Percentiles rank a stretch among this genome's conserved stretches.
Evolutionary conservation across 257 asterid genomes (phyloP).

Genomic region (Solanum pinnatisectum): DNA sequence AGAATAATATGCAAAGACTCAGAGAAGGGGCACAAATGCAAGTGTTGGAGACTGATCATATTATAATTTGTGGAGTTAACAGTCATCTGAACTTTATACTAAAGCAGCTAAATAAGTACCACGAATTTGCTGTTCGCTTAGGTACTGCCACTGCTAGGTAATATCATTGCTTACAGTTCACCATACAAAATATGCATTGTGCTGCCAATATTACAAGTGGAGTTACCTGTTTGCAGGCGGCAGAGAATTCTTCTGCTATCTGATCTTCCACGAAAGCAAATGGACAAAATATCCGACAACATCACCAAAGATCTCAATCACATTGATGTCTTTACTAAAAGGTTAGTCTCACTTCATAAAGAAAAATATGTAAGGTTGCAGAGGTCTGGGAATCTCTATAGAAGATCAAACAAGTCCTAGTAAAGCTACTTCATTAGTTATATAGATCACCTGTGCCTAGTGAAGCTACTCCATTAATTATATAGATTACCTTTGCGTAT

Average conservation of each 20-base stretch:
- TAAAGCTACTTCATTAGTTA: background rate
- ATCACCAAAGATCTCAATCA: slow-evolving; percentile 83
- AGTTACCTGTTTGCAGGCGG: slow-evolving; percentile 44
- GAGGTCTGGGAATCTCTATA: background rate
- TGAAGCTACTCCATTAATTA: background rate
- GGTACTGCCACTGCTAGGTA: slow-evolving; percentile 97
- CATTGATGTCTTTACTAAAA: slow-evolving; percentile 78
- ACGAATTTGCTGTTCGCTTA: slow-evolving; percentile 79
- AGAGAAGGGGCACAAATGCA: slow-evolving; percentile 97
- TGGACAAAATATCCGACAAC: slow-evolving; percentile 76
- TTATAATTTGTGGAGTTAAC: slow-evolving; percentile 83
- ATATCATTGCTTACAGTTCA: background rate
- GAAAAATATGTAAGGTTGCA: background rate
- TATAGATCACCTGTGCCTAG: background rate
- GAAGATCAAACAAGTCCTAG: background rate
- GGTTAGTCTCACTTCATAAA: slow-evolving; percentile 23
- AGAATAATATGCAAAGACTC: slow-evolving; percentile 81
- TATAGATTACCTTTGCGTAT: background rate
- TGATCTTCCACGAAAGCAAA: slow-evolving; percentile 95
- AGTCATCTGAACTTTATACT: slow-evolving; percentile 72
- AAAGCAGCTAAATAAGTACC: slow-evolving; percentile 92
- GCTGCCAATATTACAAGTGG: slow-evolving; percentile 10
- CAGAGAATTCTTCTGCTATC: slow-evolving; percentile 87
- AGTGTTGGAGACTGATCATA: slow-evolving; percentile 85
- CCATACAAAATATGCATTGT: background rate